Percentiles rank a stretch among this genome's conserved stretches.
These are phyloP conservation scores for Calocera cornea DNA, from an alignment of 768 basidiomycete species.

Conservation along the genomic window DNA sequence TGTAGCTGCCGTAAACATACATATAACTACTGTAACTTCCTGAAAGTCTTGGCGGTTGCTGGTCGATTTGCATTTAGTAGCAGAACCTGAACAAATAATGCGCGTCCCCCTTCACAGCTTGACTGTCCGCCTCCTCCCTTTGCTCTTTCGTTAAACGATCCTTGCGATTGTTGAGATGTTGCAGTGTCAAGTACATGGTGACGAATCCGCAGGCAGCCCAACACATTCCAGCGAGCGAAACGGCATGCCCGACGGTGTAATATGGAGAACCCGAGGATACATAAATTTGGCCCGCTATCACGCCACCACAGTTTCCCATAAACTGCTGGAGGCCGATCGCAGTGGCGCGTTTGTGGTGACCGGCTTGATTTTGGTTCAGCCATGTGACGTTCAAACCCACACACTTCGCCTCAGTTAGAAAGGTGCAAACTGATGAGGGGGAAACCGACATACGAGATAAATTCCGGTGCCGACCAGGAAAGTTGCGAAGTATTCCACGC, in stretches of 20 bases:
- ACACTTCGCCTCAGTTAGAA: neutral
- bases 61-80: neutral
- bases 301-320: constrained; percentile 1
- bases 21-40: too few species aligned
- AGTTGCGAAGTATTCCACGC: constrained; percentile 10
- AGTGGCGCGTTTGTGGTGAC: constrained; percentile 9
- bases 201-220: neutral
- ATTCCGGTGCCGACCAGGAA: constrained; percentile 6
- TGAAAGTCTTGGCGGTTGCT: too few species aligned
- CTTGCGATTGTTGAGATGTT: constrained; percentile 9
- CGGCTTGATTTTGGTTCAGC: constrained; percentile 8
- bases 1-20: too few species aligned
- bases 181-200: neutral
- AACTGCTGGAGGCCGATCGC: constrained; percentile 11
- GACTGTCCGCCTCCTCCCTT: constrained; percentile 6
- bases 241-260: constrained; percentile 11
- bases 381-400: constrained; percentile 9
- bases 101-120: constrained; percentile 7
- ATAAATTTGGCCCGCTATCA: constrained; percentile 10
- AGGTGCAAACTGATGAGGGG: neutral
- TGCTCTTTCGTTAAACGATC: constrained; percentile 10
- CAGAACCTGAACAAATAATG: constrained; percentile 5
- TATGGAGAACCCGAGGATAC: constrained; percentile 1
- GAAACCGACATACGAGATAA: neutral
- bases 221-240: constrained; percentile 7